Conservation (phyloP, 1,139 yeast species). For the Hanseniaspora sp. region DNA sequence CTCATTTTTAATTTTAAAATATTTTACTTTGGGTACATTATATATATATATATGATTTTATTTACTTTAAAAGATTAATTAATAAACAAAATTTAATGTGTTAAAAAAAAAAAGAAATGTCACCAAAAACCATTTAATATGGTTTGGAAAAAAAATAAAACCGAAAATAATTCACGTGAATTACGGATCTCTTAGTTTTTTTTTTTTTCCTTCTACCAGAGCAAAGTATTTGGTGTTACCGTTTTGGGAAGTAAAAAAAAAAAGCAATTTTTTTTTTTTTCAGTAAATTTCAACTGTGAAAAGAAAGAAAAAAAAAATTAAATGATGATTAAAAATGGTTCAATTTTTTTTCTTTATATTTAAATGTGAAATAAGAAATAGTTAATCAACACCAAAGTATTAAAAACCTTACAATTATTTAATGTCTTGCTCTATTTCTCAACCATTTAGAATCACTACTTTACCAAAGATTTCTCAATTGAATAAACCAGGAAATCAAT, state of each 20-base stretch:
- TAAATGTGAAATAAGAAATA: background rate
- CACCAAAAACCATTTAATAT: too few relatives aligned
- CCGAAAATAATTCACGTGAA: background rate
- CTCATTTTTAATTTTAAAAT: background rate
- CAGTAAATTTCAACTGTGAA: background rate
- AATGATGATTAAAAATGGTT: background rate
- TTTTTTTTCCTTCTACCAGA: background rate
- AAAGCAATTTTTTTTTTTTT: background rate
- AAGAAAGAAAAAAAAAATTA: background rate
- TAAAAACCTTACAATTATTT: background rate
- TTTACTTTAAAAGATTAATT: too few relatives aligned
- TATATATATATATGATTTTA: background rate
- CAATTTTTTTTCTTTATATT: background rate
- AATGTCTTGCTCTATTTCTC: constrained; percentile 23
- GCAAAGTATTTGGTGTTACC: background rate
- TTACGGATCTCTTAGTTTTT: background rate
- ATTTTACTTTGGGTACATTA: background rate
- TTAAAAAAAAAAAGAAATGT: too few relatives aligned
- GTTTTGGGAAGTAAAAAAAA: background rate
- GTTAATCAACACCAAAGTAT: background rate
- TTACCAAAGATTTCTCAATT: constrained; percentile 28
- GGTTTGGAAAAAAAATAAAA: too few relatives aligned
- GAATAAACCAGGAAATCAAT: constrained; percentile 23
- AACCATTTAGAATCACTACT: constrained; percentile 28
- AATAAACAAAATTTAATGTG: too few relatives aligned